Evolutionary conservation across 352 stramenopile genomes (phyloP).

Genomic region (Pythium phragmiticola): DNA sequence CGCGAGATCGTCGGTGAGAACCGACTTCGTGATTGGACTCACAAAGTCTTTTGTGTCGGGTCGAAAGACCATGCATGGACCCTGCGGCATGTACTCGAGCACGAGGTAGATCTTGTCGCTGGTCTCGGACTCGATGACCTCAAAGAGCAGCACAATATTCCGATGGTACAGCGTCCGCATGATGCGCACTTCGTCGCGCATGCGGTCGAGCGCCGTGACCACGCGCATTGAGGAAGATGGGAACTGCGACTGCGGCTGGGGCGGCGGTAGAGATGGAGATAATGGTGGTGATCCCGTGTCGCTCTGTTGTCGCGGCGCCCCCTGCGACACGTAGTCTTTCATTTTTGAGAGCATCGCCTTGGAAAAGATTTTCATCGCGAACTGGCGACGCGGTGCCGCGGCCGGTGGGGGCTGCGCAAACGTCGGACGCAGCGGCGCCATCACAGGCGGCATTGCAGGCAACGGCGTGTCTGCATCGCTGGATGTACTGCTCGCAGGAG

Average conservation of each 20-base stretch:
- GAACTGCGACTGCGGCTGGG: not conserved
- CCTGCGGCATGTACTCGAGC: slow-evolving; percentile 82
- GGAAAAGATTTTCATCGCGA: slow-evolving; percentile 86
- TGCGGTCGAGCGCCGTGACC: slow-evolving; percentile 77
- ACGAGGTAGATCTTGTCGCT: slow-evolving; percentile 86
- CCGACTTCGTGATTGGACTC: slow-evolving; percentile 51
- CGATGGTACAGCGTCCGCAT: slow-evolving; percentile 89
- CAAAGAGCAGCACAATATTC: slow-evolving; percentile 89
- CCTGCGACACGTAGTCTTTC: slow-evolving; percentile 69
- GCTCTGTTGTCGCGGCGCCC: not conserved
- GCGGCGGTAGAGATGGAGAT: not conserved
- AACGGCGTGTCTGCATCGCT: slow-evolving; percentile 1
- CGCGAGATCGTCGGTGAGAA: slow-evolving; percentile 63
- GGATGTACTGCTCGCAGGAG: not conserved
- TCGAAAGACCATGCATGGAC: slow-evolving; percentile 81
- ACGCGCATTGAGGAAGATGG: slow-evolving; percentile 45
- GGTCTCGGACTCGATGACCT: slow-evolving; percentile 82
- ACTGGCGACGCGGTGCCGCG: slow-evolving; percentile 37
- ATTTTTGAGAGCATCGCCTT: slow-evolving; percentile 72
- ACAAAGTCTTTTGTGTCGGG: slow-evolving; percentile 67
- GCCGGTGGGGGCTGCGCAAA: slow-evolving; percentile 8
- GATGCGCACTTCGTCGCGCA: slow-evolving; percentile 84
- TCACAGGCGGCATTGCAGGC: slow-evolving; percentile 6
- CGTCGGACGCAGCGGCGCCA: slow-evolving; percentile 8
- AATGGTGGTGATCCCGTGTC: not conserved